Conservation (phyloP, 2,329 filamentous ascomycete species). For the Reticulascus tulasneorum region DNA sequence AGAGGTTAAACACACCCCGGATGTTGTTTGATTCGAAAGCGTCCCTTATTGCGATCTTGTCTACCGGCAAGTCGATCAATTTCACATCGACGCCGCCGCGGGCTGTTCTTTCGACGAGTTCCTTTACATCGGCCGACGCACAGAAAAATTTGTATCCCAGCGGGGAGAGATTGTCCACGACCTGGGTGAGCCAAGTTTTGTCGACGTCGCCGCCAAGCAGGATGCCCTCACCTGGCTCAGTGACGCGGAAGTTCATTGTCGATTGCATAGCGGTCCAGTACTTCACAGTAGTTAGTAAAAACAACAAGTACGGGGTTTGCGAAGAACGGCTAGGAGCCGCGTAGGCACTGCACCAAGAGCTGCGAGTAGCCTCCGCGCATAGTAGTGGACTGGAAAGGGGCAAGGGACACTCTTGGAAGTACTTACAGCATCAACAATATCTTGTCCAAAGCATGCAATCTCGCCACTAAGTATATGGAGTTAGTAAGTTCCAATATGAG, state of each 20-base stretch:
- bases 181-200: slow-evolving; percentile 67
- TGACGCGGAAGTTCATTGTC: slow-evolving; percentile 98
- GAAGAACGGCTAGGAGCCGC: too few relatives aligned
- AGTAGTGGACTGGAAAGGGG: too few relatives aligned
- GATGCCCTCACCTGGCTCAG: slow-evolving; percentile 89
- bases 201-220: slow-evolving; percentile 83
- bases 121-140: slow-evolving; percentile 75
- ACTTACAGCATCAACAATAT: slow-evolving; percentile 90
- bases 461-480: too few relatives aligned
- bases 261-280: slow-evolving; percentile 97
- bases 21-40: slow-evolving; percentile 98
- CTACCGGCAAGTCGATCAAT: slow-evolving; percentile 93
- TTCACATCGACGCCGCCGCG: slow-evolving; percentile 71
- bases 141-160: slow-evolving; percentile 94
- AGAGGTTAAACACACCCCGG: slow-evolving; percentile 91
- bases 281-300: too few relatives aligned
- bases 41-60: slow-evolving; percentile 90
- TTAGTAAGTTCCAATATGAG: too few relatives aligned
- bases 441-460: slow-evolving; percentile 97
- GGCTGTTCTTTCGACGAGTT: slow-evolving; percentile 69
- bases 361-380: too few relatives aligned
- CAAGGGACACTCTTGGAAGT: too few relatives aligned
- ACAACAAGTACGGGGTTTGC: too few relatives aligned
- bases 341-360: too few relatives aligned
- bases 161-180: slow-evolving; percentile 83